Conservation (phyloP, 208 protist species). For the Trypanosoma rangeli region DNA sequence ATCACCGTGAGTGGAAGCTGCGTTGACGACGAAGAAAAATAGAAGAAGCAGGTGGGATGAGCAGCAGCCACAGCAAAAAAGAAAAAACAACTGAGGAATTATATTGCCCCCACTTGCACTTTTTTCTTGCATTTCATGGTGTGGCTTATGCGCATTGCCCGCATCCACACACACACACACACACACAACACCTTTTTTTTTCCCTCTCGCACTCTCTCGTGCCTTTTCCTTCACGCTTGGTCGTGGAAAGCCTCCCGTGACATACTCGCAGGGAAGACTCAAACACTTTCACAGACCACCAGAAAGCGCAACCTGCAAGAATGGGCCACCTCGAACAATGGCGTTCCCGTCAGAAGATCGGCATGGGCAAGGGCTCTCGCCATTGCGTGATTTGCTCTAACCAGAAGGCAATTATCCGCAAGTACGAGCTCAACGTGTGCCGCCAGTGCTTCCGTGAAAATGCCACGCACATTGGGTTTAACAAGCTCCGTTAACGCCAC, state of each 20-base stretch:
- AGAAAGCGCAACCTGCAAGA: not conserved
- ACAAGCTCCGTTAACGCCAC: constrained; percentile 80
- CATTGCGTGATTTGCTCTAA: constrained; percentile 92
- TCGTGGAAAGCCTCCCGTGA: not conserved
- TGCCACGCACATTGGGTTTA: constrained; percentile 88
- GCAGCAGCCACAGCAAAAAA: not conserved
- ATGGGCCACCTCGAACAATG: constrained; percentile 94
- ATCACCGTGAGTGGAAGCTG: constrained; percentile 54
- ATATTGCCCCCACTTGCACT: not conserved
- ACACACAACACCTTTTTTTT: not conserved
- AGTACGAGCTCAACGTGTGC: constrained; percentile 94
- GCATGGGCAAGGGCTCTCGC: constrained; percentile 89
- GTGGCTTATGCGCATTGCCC: not conserved
- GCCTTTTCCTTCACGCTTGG: constrained; percentile 8
- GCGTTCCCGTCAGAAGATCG: constrained; percentile 92
- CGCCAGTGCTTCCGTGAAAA: constrained; percentile 95
- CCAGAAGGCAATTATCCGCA: constrained; percentile 93
- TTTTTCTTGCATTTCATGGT: not conserved
- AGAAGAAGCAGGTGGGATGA: not conserved
- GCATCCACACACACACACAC: not conserved
- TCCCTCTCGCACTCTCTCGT: constrained; percentile 7
- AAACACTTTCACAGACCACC: not conserved
- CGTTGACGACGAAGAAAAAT: constrained; percentile 12
- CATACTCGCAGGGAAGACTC: not conserved
- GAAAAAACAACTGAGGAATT: not conserved